A percentile compares a stretch with the other conserved stretches of the same genome.
Evolutionary conservation across 2,329 filamentous ascomycete genomes (phyloP).

Genomic region (Cryphonectria naterciae): DNA sequence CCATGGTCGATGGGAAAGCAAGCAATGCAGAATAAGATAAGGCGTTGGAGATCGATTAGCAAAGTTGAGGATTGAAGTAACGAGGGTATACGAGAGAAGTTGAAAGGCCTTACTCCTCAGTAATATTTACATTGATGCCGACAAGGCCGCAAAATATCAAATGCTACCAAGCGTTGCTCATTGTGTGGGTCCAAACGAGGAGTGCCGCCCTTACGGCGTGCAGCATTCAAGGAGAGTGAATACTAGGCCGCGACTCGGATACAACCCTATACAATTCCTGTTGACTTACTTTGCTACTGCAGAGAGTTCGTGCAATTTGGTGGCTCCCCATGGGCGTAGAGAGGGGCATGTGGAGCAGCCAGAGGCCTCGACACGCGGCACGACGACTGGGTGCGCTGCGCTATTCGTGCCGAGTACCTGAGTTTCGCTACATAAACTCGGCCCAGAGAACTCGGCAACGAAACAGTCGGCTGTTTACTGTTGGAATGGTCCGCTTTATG

Average conservation of each 20-base stretch:
- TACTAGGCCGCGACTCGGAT: background rate
- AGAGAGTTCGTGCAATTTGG: background rate
- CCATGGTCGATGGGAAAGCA: background rate
- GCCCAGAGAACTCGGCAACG: background rate
- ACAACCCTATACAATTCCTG: background rate
- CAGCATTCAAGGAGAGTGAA: background rate
- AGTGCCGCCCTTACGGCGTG: background rate
- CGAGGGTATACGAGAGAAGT: background rate
- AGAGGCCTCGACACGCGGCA: conserved; percentile 8
- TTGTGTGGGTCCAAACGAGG: background rate
- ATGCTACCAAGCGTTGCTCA: background rate
- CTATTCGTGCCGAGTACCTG: background rate
- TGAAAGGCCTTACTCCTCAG: background rate
- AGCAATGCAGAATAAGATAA: background rate
- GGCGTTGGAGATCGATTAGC: background rate
- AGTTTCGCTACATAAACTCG: background rate
- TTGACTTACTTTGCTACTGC: background rate
- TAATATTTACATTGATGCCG: background rate
- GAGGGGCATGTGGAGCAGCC: background rate
- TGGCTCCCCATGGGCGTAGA: background rate
- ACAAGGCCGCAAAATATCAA: background rate
- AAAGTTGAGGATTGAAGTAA: background rate
- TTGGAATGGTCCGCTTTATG: too few species aligned
- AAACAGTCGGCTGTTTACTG: background rate
- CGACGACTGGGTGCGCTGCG: background rate